Conservation (phyloP, 495 filamentous ascomycete genomes). For the Tuber umbilicatum region DNA sequence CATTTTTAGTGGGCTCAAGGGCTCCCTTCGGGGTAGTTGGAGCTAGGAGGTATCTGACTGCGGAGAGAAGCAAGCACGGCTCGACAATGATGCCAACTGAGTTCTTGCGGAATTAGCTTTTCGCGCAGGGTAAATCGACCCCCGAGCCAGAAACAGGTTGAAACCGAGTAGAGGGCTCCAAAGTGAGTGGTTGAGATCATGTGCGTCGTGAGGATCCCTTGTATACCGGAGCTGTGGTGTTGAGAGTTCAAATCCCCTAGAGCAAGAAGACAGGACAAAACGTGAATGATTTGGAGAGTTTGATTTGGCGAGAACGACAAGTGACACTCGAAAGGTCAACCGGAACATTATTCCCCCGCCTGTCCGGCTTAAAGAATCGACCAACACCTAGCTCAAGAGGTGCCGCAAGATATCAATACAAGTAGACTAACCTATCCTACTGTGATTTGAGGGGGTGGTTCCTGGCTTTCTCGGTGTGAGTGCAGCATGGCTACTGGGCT, state of each 20-base stretch:
- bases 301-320: not conserved
- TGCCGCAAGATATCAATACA: too few relatives aligned
- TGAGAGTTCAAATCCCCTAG: not conserved
- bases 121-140: slow-evolving; percentile 88
- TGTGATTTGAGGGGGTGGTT: too few relatives aligned
- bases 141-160: slow-evolving; percentile 87
- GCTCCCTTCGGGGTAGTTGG: slow-evolving; percentile 81
- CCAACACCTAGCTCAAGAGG: too few relatives aligned
- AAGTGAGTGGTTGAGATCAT: slow-evolving; percentile 59
- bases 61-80: slow-evolving; percentile 89
- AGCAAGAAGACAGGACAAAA: not conserved
- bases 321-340: not conserved
- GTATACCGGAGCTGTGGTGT: not conserved
- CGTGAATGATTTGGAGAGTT: not conserved
- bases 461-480: too few relatives aligned
- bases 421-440: too few relatives aligned
- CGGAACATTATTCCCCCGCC: not conserved
- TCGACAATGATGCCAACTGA: slow-evolving; percentile 90
- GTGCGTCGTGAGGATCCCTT: slow-evolving; percentile 79
- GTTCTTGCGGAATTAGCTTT: slow-evolving; percentile 94
- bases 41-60: slow-evolving; percentile 82
- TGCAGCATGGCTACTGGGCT: too few relatives aligned
- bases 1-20: slow-evolving; percentile 79
- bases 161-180: slow-evolving; percentile 63
- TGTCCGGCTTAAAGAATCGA: not conserved